Conservation (phyloP, 306 rosid species). For the Betula pendula region DNA sequence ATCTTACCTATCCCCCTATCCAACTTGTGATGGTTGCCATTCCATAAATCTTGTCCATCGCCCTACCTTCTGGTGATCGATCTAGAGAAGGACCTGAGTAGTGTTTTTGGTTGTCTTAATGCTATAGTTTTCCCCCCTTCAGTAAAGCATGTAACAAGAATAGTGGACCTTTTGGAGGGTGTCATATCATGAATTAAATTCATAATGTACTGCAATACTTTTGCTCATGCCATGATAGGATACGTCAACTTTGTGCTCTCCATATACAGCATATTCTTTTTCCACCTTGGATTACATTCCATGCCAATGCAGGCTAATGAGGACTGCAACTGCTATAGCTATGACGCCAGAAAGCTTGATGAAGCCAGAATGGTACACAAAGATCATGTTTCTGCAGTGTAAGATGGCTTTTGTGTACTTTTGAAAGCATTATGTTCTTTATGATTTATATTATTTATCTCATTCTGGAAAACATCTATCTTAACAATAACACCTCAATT, state of each 20-base stretch:
- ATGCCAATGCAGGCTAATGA: slow-evolving; percentile 76
- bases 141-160: neutral
- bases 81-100: neutral
- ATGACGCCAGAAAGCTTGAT: slow-evolving; percentile 66
- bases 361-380: slow-evolving; percentile 87
- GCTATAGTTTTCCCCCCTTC: neutral
- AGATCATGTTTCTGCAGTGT: slow-evolving; percentile 98
- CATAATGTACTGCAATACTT: neutral
- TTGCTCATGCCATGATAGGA: slow-evolving; percentile 4
- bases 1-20: neutral
- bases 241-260: slow-evolving; percentile 15
- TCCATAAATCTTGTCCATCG: neutral
- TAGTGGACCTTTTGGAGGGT: neutral
- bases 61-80: neutral
- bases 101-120: neutral
- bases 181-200: neutral
- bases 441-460: neutral
- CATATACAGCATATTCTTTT: neutral
- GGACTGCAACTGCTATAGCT: slow-evolving; percentile 82
- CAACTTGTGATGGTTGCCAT: neutral
- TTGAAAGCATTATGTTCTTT: neutral
- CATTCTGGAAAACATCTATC: neutral
- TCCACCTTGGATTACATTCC: neutral
- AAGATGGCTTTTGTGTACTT: slow-evolving; percentile 32
- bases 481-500: neutral